Conservation (phyloP, 2,329 filamentous ascomycete genomes). For the Xylariaceae sp. region DNA sequence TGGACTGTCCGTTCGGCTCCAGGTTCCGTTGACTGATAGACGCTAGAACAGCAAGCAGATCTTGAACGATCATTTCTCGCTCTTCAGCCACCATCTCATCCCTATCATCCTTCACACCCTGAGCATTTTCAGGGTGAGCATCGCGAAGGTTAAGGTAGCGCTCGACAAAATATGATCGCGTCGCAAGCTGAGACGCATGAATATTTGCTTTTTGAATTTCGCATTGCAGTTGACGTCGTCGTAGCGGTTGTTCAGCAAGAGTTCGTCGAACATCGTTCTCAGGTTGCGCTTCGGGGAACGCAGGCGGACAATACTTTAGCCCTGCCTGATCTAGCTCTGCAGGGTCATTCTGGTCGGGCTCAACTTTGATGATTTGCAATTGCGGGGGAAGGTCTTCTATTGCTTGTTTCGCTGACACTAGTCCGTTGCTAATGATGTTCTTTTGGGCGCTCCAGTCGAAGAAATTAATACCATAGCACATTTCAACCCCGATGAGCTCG, state of each 20-base stretch:
- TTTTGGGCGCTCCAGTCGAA: conserved; percentile 82
- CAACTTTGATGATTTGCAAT: conserved; percentile 61
- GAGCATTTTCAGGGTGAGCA: conserved; percentile 53
- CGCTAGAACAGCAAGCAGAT: conserved; percentile 75
- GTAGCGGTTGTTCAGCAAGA: conserved; percentile 56
- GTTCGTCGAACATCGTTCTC: conserved; percentile 58
- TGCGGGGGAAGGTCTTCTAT: conserved; percentile 73
- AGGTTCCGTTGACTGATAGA: conserved; percentile 85
- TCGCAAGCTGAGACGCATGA: conserved; percentile 80
- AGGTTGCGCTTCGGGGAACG: conserved; percentile 54
- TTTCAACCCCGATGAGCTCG: conserved; percentile 77
- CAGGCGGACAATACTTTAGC: conserved; percentile 60
- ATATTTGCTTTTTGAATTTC: conserved; percentile 95
- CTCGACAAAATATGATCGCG: conserved; percentile 84
- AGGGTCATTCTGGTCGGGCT: conserved; percentile 44
- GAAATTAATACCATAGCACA: conserved; percentile 80
- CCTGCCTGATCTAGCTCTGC: conserved; percentile 50
- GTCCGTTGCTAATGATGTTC: conserved; percentile 71
- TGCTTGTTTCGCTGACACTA: conserved; percentile 73
- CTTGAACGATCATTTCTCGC: conserved; percentile 80
- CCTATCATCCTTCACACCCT: conserved; percentile 44
- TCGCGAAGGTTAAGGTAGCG: conserved; percentile 82
- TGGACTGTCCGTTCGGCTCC: conserved; percentile 70
- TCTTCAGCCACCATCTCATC: conserved; percentile 74
- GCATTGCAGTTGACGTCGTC: conserved; percentile 70